Percentiles rank a stretch among this genome's conserved stretches.
These are phyloP conservation scores for Penicillium sp. DNA, from an alignment of 2,329 filamentous ascomycete genomes.

Conservation along the genomic window DNA sequence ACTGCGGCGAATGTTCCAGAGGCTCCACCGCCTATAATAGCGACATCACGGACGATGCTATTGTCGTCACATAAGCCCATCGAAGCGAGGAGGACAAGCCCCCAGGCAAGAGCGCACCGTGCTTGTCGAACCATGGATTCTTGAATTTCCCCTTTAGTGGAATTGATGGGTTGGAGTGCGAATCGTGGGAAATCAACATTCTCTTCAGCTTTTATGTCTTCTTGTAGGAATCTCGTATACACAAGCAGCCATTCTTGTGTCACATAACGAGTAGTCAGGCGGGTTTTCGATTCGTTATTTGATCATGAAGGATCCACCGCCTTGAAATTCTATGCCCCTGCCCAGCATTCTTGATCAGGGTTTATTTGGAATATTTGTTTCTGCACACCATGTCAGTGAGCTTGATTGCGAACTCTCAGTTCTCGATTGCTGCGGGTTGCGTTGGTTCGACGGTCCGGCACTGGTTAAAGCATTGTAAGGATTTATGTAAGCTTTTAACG, in stretches of 20 bases:
- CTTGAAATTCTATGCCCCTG: background rate
- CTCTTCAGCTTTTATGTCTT: background rate
- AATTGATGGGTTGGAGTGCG: background rate
- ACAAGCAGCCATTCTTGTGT: background rate
- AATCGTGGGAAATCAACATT: background rate
- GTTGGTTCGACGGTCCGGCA: background rate
- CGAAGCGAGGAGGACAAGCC: conserved; percentile 7
- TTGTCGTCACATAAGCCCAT: conserved; percentile 5
- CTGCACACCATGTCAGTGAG: background rate
- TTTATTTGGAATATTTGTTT: background rate
- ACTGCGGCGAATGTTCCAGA: conserved; percentile 13
- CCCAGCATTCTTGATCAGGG: background rate
- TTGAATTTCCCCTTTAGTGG: background rate
- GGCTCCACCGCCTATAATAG: conserved; percentile 15
- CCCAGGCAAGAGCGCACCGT: background rate
- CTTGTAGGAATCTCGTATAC: background rate
- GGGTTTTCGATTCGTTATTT: background rate
- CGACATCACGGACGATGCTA: conserved; percentile 20
- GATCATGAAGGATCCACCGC: background rate
- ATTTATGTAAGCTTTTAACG: too few relatives aligned
- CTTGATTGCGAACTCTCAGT: background rate
- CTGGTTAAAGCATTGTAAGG: too few relatives aligned
- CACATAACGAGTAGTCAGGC: background rate
- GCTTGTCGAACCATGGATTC: background rate
- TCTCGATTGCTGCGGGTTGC: background rate